Base-by-base conservation (phyloP, 257 asterid genomes). In the Solanum ahanhuiri region DNA sequence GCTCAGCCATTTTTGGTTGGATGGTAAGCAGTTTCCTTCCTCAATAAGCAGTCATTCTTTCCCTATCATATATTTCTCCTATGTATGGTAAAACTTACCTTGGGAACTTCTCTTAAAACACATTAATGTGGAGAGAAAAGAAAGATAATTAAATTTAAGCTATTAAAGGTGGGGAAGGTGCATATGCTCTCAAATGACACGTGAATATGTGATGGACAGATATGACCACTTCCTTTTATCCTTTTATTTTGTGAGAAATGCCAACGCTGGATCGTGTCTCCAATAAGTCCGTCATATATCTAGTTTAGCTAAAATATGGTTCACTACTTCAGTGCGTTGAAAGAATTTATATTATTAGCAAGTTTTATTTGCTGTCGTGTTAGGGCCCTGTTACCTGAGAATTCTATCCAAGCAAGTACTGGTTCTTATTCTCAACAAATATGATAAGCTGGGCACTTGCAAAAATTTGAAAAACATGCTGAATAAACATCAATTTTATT, bases 1-100 rank as follows among this genome's bases (percentile, higher is more conserved):
- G 85, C 86, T 93, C 96, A 64, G 85, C 86, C 86, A 18, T 94
- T 37, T 66, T 89, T 90, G 90, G 97, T 88, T 95, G 98, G 98
- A 4, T 94, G 98, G 99, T 97, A 85, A 69, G 83, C 15, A 30
- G 22, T 33, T 34, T 79, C 57, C 34, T 81, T 66, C 71, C 34
- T 48, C 82, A 81, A 18, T 79, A 48, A 39, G 57, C 84, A 23
- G 28, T 63, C 11, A 79, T 45, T 28, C 84, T 79, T 79, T n/a
- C 84, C 84, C 41, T 45, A 45, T 28, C 41, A 45, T 48, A 45
- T 79, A 30, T 45, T 43, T 79, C 25, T 45, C 84, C 67, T 79
- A 2, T 79, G 23, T 9, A 79, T 79, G 12, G 84, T 33, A 15
- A 45, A 28, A 45, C 41, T 79, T 45, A 79, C 84, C 41, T 45